phyloP scores from a whole-genome alignment of 495 filamentous ascomycete genomes.

The Chaetomium tenue region DNA sequence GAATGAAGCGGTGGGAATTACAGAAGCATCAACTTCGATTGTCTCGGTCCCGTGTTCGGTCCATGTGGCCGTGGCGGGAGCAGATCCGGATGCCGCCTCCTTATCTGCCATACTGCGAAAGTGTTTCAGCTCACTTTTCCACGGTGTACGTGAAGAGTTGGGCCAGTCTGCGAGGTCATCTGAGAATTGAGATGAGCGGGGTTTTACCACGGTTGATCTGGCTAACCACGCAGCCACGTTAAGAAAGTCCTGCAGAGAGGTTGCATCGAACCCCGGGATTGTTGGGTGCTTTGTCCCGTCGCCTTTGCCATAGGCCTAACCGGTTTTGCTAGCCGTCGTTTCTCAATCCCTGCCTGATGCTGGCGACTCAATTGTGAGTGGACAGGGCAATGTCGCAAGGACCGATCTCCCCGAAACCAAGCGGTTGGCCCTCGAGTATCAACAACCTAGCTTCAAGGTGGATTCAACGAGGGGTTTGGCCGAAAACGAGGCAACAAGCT shows the following conservation, averaged over 20 bases:
- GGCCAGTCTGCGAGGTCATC: not conserved
- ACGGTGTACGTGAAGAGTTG: not conserved
- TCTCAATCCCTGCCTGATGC: not conserved
- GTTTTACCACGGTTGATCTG: not conserved
- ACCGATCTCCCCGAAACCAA: no score
- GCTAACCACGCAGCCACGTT: not conserved
- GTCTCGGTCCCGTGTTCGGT: not conserved
- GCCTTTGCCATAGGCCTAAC: not conserved
- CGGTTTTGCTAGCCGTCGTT: not conserved
- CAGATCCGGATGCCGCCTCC: not conserved
- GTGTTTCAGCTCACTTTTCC: not conserved
- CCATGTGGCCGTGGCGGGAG: not conserved
- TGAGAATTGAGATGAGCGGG: not conserved
- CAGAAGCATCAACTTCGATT: constrained; percentile 7
- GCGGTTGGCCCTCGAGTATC: no score
- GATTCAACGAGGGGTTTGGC: no score
- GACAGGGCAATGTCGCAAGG: no score
- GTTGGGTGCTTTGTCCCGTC: not conserved
- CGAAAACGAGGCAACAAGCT: no score
- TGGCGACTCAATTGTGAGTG: no score
- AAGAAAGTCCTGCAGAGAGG: not conserved
- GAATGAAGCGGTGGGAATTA: not conserved
- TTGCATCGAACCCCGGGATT: not conserved
- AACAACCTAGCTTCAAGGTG: no score
- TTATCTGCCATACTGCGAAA: not conserved